A percentile compares a stretch with the other conserved stretches of the same genome.
phyloP scores from a whole-genome alignment of 306 rosid species.

The Sesbania bispinosa region DNA sequence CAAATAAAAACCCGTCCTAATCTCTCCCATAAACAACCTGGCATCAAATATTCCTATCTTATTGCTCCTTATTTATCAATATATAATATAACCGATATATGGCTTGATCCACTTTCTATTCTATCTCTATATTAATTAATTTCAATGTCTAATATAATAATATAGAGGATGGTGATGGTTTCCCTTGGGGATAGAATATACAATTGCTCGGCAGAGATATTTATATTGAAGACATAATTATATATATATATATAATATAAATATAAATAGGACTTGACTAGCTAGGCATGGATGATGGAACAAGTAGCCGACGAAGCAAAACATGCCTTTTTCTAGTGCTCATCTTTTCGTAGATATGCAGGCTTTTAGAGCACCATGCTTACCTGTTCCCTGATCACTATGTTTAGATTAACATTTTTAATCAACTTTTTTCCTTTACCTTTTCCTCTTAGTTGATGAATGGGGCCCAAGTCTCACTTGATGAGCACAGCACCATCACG shows the following conservation, averaged over 20 bases:
- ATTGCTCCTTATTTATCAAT: too few relatives aligned
- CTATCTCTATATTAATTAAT: neutral
- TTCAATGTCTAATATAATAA: neutral
- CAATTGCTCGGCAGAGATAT: neutral
- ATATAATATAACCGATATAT: too few relatives aligned
- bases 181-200: slow-evolving; percentile 27
- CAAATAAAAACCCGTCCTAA: too few relatives aligned
- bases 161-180: slow-evolving; percentile 4
- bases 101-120: neutral
- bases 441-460: slow-evolving; percentile 33
- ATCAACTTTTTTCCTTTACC: slow-evolving; percentile 14
- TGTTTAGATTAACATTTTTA: slow-evolving; percentile 26
- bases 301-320: slow-evolving; percentile 47
- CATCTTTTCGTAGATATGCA: slow-evolving; percentile 67
- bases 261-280: slow-evolving; percentile 26
- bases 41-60: too few relatives aligned
- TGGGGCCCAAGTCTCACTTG: slow-evolving; percentile 32
- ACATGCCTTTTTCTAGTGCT: slow-evolving; percentile 44
- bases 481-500: slow-evolving; percentile 32
- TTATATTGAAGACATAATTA: neutral
- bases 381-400: slow-evolving; percentile 55
- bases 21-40: too few relatives aligned
- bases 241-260: neutral
- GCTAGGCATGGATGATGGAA: slow-evolving; percentile 32
- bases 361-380: slow-evolving; percentile 66